Conservation (phyloP, 2,329 filamentous ascomycete genomes). For the Cyphellophora attinorum region DNA sequence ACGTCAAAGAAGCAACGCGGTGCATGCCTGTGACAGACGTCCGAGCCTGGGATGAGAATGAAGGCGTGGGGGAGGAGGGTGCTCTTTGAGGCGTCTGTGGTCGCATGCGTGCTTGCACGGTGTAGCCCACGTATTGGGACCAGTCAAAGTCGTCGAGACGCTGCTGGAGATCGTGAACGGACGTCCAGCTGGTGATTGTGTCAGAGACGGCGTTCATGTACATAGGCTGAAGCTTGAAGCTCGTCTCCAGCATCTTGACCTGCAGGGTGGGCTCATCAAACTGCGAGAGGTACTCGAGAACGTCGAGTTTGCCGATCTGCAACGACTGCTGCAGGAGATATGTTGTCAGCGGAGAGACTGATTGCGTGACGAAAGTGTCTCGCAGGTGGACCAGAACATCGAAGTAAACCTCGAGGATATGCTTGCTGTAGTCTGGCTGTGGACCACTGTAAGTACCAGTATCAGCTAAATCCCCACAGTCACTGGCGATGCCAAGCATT, state of each 20-base stretch:
- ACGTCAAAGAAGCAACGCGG: no score
- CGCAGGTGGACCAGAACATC: conserved; percentile 11
- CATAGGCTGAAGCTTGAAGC: conserved; percentile 6
- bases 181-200: conserved; percentile 13
- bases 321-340: conserved; percentile 1
- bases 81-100: no score
- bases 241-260: neutral
- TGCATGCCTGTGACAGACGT: no score
- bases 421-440: conserved; percentile 14
- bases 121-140: conserved; percentile 15
- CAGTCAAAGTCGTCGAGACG: conserved; percentile 15
- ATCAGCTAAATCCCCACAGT: conserved; percentile 6
- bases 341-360: conserved; percentile 1
- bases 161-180: conserved; percentile 13
- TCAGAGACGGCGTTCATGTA: conserved; percentile 12
- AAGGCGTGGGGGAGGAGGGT: no score
- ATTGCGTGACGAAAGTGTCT: neutral
- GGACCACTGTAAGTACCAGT: conserved; percentile 1
- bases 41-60: no score
- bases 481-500: conserved; percentile 16
- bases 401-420: conserved; percentile 15
- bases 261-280: neutral
- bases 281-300: neutral
- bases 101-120: conserved; percentile 8
- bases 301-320: neutral